Percentiles rank a stretch among this genome's conserved stretches.
Evolutionary conservation across 352 stramenopile species (phyloP).

Genomic region (Globisporangium spiculum): DNA sequence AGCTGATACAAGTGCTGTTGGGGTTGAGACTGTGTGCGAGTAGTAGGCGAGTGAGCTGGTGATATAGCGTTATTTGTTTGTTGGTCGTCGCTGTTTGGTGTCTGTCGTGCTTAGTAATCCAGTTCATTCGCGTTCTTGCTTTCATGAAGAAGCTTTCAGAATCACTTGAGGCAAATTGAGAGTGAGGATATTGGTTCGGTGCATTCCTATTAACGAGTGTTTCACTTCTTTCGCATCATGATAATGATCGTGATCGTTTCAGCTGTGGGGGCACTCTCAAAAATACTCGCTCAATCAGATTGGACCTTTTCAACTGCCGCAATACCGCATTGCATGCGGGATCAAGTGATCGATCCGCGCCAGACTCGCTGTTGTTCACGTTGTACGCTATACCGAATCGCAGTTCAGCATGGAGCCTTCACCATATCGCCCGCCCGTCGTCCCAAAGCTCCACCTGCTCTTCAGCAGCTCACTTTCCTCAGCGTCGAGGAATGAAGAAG

Average conservation of each 20-base stretch:
- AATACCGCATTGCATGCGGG: no score
- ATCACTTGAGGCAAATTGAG: no score
- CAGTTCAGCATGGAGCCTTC: slow-evolving; percentile 16
- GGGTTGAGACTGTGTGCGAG: not conserved
- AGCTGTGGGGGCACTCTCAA: not conserved
- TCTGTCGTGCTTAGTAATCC: not conserved
- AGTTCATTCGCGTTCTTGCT: not conserved
- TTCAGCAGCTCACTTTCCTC: not conserved
- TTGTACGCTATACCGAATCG: not conserved
- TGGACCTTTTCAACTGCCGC: not conserved
- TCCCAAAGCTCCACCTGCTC: slow-evolving; percentile 21
- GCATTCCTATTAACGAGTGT: no score
- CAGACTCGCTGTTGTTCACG: not conserved
- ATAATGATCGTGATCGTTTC: not conserved
- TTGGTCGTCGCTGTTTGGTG: not conserved
- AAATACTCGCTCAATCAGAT: not conserved
- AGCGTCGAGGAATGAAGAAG: not conserved
- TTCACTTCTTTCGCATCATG: not conserved
- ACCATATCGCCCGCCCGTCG: slow-evolving; percentile 1
- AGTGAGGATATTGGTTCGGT: no score
- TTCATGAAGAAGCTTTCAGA: no score
- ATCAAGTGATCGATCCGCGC: no score
- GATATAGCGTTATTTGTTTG: not conserved
- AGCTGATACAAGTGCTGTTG: not conserved
- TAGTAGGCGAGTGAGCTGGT: not conserved